Percentiles rank a stretch among this genome's conserved stretches.
phyloP scores from a whole-genome alignment of 2,329 filamentous ascomycete genomes.

The Aspergillus calidoustus region DNA sequence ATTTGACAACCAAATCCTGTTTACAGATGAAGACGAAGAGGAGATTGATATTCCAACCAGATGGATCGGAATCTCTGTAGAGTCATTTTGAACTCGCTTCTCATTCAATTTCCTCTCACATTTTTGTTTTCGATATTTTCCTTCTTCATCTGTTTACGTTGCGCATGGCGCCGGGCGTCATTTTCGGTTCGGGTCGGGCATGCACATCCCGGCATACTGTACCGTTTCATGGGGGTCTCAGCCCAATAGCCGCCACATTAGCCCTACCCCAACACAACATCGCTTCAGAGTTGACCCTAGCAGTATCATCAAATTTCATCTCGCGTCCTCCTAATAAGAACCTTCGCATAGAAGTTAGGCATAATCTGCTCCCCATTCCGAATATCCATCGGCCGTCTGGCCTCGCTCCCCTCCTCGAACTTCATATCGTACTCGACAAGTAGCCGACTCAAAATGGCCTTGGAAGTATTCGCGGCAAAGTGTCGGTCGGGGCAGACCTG shows the following conservation, averaged over 20 bases:
- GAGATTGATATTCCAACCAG: conserved; percentile 33
- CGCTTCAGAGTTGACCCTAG: neutral
- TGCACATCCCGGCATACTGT: neutral
- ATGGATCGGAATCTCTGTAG: conserved; percentile 36
- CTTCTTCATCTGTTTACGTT: conserved; percentile 19
- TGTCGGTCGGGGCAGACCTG: conserved; percentile 33
- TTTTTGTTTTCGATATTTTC: conserved; percentile 12
- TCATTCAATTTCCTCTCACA: neutral
- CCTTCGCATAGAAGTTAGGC: conserved; percentile 25
- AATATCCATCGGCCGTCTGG: conserved; percentile 28
- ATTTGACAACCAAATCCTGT: neutral
- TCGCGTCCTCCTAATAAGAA: conserved; percentile 30
- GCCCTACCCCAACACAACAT: neutral
- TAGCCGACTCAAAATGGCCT: conserved; percentile 34
- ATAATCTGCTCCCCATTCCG: conserved; percentile 36
- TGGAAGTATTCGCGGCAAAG: conserved; percentile 29
- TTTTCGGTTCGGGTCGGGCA: neutral
- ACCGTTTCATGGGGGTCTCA: neutral
- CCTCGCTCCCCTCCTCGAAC: conserved; percentile 24
- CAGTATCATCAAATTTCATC: conserved; percentile 3
- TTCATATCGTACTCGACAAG: conserved; percentile 37
- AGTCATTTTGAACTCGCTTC: conserved; percentile 9
- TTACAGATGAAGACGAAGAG: conserved; percentile 20
- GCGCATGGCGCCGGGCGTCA: conserved; percentile 18
- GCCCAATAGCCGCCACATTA: neutral